These are phyloP conservation scores for Xerocomellus chrysenteron DNA, from an alignment of 768 basidiomycete genomes.

Conservation along the genomic window DNA sequence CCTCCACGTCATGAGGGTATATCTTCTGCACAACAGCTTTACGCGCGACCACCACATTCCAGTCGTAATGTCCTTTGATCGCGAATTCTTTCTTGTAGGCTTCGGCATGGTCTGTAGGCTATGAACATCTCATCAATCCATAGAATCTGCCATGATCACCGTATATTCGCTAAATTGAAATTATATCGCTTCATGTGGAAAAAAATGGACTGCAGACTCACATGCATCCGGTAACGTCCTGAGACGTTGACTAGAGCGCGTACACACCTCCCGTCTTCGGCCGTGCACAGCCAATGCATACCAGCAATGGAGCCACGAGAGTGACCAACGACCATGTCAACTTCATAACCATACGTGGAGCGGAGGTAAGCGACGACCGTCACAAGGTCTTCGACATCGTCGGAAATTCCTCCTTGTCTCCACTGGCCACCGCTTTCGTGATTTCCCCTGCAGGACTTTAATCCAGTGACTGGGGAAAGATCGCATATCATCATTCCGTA, in stretches of 20 bases:
- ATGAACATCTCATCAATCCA: neutral
- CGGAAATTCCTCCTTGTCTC: constrained; percentile 55
- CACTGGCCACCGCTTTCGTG: constrained; percentile 73
- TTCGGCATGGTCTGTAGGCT: constrained; percentile 18
- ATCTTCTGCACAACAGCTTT: constrained; percentile 52
- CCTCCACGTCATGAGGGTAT: constrained; percentile 56
- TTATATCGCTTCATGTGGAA: constrained; percentile 4
- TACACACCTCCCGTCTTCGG: constrained; percentile 55
- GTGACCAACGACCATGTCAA: constrained; percentile 74
- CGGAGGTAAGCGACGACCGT: constrained; percentile 65
- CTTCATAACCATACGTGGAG: constrained; percentile 57
- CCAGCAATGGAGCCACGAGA: constrained; percentile 73
- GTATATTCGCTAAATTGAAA: constrained; percentile 23
- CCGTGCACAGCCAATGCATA: constrained; percentile 66
- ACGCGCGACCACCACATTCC: constrained; percentile 66
- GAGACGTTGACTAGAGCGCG: constrained; percentile 70
- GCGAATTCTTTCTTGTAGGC: constrained; percentile 52
- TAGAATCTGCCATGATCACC: constrained; percentile 15
- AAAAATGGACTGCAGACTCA: constrained; percentile 26
- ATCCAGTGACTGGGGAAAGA: neutral
- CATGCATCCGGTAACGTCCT: constrained; percentile 77
- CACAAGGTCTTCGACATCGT: constrained; percentile 66
- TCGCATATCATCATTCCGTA: constrained; percentile 33
- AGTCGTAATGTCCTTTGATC: constrained; percentile 58
- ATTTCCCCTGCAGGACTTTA: constrained; percentile 53